phyloP scores from a whole-genome alignment of 192 early-diverging fungal genomes.

The Pilobolus umbonatus region DNA sequence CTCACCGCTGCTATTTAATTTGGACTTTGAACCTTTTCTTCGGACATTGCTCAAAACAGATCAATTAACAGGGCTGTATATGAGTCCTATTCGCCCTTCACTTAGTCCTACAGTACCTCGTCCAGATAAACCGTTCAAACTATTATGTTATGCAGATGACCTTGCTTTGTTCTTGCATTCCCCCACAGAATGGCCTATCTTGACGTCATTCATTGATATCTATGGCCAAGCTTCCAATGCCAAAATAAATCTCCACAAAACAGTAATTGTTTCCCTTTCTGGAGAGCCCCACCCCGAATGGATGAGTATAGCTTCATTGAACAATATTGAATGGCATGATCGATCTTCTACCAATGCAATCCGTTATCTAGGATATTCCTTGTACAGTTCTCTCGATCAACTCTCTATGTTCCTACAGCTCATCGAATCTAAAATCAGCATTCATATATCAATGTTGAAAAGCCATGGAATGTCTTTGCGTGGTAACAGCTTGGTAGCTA shows the following conservation, averaged over 20 bases:
- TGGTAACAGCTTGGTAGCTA: not conserved
- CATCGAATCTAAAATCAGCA: not conserved
- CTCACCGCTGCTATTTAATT: conserved; percentile 21
- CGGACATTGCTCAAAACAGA: conserved; percentile 5
- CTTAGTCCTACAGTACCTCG: not conserved
- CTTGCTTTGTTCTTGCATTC: not conserved
- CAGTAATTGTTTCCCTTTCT: not conserved
- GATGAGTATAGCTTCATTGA: not conserved
- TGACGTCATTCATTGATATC: not conserved
- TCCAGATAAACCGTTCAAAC: not conserved
- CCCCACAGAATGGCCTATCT: not conserved
- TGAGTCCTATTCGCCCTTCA: not conserved
- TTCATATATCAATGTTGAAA: not conserved
- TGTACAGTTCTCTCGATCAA: not conserved
- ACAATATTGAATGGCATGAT: not conserved
- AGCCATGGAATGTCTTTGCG: not conserved
- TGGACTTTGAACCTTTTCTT: conserved; percentile 25
- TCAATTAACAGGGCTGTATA: too few relatives aligned
- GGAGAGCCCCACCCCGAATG: not conserved
- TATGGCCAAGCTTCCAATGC: not conserved
- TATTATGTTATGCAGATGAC: conserved; percentile 7
- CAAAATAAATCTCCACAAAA: not conserved
- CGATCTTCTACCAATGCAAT: not conserved
- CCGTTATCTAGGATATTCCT: not conserved
- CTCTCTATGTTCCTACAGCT: not conserved